phyloP scores from a whole-genome alignment of 768 basidiomycete genomes.

The Pulveroboletus sp. region DNA sequence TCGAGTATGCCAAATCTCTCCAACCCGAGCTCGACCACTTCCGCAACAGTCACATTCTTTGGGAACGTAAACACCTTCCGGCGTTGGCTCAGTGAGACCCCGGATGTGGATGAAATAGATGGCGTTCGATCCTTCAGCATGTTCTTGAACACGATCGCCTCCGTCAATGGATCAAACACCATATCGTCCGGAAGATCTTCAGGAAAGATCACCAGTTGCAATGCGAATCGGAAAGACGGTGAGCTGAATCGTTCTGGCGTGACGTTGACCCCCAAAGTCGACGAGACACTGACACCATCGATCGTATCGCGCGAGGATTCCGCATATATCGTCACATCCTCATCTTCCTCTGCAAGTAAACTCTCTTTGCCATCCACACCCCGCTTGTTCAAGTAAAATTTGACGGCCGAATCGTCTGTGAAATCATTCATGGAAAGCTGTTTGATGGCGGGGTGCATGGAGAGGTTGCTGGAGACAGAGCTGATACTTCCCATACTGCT shows the following conservation, averaged over 20 bases:
- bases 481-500: slow-evolving; percentile 92
- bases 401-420: slow-evolving; percentile 94
- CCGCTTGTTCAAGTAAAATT: slow-evolving; percentile 86
- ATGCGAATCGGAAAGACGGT: slow-evolving; percentile 76
- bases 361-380: slow-evolving; percentile 41
- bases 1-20: slow-evolving; percentile 94
- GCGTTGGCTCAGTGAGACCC: slow-evolving; percentile 56
- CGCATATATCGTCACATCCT: slow-evolving; percentile 37
- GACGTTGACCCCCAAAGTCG: slow-evolving; percentile 38
- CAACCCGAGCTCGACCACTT: slow-evolving; percentile 88
- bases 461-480: slow-evolving; percentile 87
- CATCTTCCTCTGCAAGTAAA: slow-evolving; percentile 41
- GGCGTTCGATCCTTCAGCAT: slow-evolving; percentile 55
- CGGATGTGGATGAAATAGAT: slow-evolving; percentile 39
- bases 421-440: slow-evolving; percentile 97
- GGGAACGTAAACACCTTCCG: slow-evolving; percentile 89
- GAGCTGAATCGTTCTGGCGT: slow-evolving; percentile 73
- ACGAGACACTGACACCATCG: slow-evolving; percentile 16
- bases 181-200: slow-evolving; percentile 92
- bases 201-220: slow-evolving; percentile 84
- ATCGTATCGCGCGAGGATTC: slow-evolving; percentile 34
- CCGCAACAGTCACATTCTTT: slow-evolving; percentile 92
- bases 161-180: slow-evolving; percentile 88
- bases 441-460: slow-evolving; percentile 92
- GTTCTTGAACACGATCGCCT: slow-evolving; percentile 87